phyloP scores from a whole-genome alignment of 2,329 filamentous ascomycete genomes.

The Claviceps sorghi region DNA sequence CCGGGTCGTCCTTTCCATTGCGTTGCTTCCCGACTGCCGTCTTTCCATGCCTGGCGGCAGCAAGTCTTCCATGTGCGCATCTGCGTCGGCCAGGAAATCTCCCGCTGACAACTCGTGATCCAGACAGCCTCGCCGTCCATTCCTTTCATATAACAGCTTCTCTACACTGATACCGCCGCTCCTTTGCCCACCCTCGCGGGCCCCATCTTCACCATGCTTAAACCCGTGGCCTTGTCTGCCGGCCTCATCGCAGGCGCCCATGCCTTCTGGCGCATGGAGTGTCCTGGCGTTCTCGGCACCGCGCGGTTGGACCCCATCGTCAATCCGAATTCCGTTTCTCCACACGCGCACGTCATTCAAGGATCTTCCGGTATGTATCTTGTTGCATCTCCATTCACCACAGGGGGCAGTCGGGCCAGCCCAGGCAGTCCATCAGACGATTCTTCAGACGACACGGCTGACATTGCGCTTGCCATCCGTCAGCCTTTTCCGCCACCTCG shows the following conservation, averaged over 20 bases:
- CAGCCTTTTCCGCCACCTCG: constrained; percentile 51
- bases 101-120: constrained; percentile 9
- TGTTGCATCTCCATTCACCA: neutral
- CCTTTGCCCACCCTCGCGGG: neutral
- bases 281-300: constrained; percentile 52
- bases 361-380: constrained; percentile 56
- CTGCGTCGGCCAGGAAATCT: neutral
- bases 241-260: constrained; percentile 26
- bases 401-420: no score
- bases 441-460: neutral
- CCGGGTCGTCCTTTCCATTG: neutral
- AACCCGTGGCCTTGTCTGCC: constrained; percentile 18
- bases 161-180: neutral
- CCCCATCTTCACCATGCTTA: constrained; percentile 17
- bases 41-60: neutral
- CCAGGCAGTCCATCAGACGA: no score
- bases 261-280: constrained; percentile 87
- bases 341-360: constrained; percentile 61
- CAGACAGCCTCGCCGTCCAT: constrained; percentile 22
- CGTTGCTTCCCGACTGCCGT: neutral
- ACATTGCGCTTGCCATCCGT: neutral
- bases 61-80: neutral
- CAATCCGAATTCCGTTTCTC: constrained; percentile 39
- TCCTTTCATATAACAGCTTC: constrained; percentile 12
- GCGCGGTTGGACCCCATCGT: constrained; percentile 68